Conservation (phyloP, 257 asterid genomes). For the Orobanche coerulescens region DNA sequence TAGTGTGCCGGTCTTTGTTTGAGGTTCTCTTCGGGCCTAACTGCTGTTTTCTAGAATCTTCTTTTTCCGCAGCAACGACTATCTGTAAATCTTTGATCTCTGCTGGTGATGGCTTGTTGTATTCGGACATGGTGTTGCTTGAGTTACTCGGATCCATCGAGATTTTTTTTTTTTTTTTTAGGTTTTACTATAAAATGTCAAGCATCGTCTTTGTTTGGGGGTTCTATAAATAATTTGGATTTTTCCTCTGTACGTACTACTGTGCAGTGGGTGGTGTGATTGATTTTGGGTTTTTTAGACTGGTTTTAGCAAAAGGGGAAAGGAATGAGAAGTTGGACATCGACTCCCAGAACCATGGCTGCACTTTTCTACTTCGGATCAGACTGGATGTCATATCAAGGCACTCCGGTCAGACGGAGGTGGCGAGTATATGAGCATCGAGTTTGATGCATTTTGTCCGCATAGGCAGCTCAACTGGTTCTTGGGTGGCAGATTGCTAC, state of each 20-base stretch:
- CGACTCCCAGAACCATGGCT: too few species aligned
- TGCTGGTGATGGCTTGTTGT: slow-evolving; percentile 21
- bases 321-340: too few species aligned
- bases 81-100: slow-evolving; percentile 41
- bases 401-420: too few species aligned
- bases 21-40: slow-evolving; percentile 58
- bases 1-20: slow-evolving; percentile 67
- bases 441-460: too few species aligned
- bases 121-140: slow-evolving; percentile 20
- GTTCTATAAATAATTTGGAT: too few species aligned
- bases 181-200: not conserved
- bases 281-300: slow-evolving; percentile 4
- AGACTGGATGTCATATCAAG: too few species aligned
- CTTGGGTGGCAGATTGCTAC: too few species aligned
- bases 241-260: too few species aligned
- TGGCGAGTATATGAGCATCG: too few species aligned
- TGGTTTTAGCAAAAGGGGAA: slow-evolving; percentile 12
- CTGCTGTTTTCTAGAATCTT: slow-evolving; percentile 37
- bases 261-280: slow-evolving; percentile 16
- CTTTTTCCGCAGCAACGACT: slow-evolving; percentile 37
- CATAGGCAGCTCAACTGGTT: too few species aligned
- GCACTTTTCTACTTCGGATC: too few species aligned
- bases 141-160: slow-evolving; percentile 62
- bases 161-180: not conserved
- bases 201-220: slow-evolving; percentile 5